Evolutionary conservation across 805 yeast species (phyloP), one percentile per base, ranked within the genome.

Genomic region (Pichia occidentalis): DNA sequence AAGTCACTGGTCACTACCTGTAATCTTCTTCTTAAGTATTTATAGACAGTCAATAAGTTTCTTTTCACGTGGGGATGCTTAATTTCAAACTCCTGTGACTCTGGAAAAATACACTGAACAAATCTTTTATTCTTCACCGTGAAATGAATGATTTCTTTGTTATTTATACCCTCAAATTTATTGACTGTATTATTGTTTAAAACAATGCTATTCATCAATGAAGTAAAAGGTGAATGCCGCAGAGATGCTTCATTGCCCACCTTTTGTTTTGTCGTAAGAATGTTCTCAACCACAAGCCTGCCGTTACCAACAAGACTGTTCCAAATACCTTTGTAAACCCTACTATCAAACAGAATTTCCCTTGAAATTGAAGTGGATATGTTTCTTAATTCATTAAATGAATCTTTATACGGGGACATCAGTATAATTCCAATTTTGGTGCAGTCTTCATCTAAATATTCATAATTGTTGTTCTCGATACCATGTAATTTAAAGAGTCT

Each of bases 341-440:
- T 46, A 14, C 71, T 56, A 23, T 57, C 57, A 32, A 67, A 60
- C 8, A 55, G 53, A 24, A 79, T 46, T 7, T 61, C 59, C 11
- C 55, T 56, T 14, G 80, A 57, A 12, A 87, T 70, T 22, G 65
- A 63, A 24, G 68, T 63, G 1, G 84, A 75, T 3, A 77, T 67
- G 23, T 70, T 68, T 44, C 85, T 76, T 70, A 90, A 71, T 39
- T 78, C 80, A 54, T 73, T 85, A 52, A 90, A 90, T 2, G 86
- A 68, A 50, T 83, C 84, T 54, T 81, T 83, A 56, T 78, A 85
- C 1, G 87, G 80, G 40, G 82, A 73, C 6, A 74, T 62, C n/a
- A 73, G 42, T 3, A 73, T 67, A 16, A 73, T 49, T 1, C 69
- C 66, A 3, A 71, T 48, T 37, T 58, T 61, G 10, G 57, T 50